Evolutionary conservation across 306 rosid species (phyloP), one percentile per base, ranked within the genome.

Genomic region (Clitoria ternatea): DNA sequence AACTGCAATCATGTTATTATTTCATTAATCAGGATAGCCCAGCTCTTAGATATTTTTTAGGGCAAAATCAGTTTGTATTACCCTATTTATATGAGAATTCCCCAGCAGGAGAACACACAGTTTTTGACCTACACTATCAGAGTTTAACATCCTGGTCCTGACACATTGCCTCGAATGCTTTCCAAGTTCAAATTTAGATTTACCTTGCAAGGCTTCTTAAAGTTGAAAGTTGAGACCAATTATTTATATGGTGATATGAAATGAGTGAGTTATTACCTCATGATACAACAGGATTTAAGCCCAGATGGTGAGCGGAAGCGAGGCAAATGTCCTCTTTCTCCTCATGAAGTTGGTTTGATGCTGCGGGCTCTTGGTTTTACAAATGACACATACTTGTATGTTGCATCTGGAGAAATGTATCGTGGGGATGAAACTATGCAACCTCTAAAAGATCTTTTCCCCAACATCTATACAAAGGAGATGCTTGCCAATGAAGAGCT

Each of bases 381-480:
- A 23, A 95, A 95, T 76, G 89, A 95, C 69, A 95, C 96, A 14
- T 91, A 76, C 76, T 81, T 95, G 70, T 95, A 91, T 73, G 90
- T 95, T 75, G 99, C 99, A 62, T 89, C 96, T 63, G 99, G 99
- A 76, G 99, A 95, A 82, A 86, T 95, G 80, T 91, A 95, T 61
- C 96, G 99, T 14, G 99, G 99, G 35, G 92, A 95, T 53, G 99
- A 95, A 80, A 95, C 97, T 67, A 79, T 95, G 76, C 82, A 80
- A 71, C 97, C 97, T 71, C 96, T 95, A 50, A 86, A 83, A 76
- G 96, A 88, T 55, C 96, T 95, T 74, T 95, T 95, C 79, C 97
- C 99, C 14, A 87, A 91, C 78, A 87, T 95, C 20, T 89, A 87
- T 77, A 95, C 97, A 40, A 91, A 95, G 85, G 99, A 95, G 79